Conservation (phyloP, 208 protist species). For the Wallacemonas sp. region DNA sequence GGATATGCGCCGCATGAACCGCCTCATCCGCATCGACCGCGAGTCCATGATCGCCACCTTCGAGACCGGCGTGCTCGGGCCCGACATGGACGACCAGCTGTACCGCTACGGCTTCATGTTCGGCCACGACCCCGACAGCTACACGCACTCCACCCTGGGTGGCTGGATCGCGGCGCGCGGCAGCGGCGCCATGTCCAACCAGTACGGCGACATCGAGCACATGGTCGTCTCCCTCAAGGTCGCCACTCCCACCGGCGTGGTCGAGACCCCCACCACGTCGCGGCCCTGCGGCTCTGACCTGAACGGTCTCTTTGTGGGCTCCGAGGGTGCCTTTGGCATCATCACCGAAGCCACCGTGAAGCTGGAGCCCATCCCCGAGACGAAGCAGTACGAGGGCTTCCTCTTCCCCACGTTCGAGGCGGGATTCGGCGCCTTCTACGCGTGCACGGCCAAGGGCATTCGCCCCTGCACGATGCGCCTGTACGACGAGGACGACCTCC, state of each 20-base stretch:
- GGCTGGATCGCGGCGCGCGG: slow-evolving; percentile 95
- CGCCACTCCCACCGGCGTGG: slow-evolving; percentile 90
- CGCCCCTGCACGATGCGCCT: slow-evolving; percentile 87
- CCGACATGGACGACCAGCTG: slow-evolving; percentile 89
- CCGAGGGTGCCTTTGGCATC: slow-evolving; percentile 93
- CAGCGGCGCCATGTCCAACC: slow-evolving; percentile 95
- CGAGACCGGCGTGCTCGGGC: slow-evolving; percentile 89
- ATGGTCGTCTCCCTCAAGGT: slow-evolving; percentile 93
- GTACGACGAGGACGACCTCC: slow-evolving; percentile 92
- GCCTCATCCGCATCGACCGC: slow-evolving; percentile 86
- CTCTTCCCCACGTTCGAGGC: slow-evolving; percentile 89
- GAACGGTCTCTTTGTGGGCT: slow-evolving; percentile 91
- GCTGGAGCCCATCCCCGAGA: slow-evolving; percentile 85
- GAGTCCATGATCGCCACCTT: slow-evolving; percentile 87
- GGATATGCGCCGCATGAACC: slow-evolving; percentile 93
- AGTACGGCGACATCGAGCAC: slow-evolving; percentile 94
- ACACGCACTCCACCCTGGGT: slow-evolving; percentile 93
- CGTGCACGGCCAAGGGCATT: slow-evolving; percentile 82
- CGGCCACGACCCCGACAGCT: slow-evolving; percentile 94
- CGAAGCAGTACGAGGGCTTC: slow-evolving; percentile 86
- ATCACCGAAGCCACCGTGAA: slow-evolving; percentile 93
- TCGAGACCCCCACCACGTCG: slow-evolving; percentile 81
- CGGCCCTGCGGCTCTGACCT: slow-evolving; percentile 88
- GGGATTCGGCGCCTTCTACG: slow-evolving; percentile 81
- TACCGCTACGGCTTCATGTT: slow-evolving; percentile 87